phyloP scores from a whole-genome alignment of 768 basidiomycete species.

The Phanerochaete sordida region DNA sequence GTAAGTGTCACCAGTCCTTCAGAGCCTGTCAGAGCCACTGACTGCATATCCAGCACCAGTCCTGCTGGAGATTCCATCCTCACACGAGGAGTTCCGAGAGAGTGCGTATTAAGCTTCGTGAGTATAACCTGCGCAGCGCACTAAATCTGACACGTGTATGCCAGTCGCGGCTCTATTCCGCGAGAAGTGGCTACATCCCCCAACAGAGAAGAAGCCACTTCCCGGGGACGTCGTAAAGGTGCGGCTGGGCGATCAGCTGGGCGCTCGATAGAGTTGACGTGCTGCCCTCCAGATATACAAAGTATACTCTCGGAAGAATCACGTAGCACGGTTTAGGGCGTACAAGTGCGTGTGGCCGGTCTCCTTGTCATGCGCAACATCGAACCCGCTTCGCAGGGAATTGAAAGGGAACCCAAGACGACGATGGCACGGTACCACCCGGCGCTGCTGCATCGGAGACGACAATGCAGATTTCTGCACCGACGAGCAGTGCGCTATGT shows the following conservation, averaged over 20 bases:
- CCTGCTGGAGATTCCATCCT: neutral
- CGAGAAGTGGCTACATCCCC: conserved; percentile 17
- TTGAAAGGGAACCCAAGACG: conserved; percentile 14
- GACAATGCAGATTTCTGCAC: conserved; percentile 13
- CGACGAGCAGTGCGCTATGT: conserved; percentile 16
- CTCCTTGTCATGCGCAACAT: neutral
- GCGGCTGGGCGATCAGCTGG: neutral
- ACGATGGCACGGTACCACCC: conserved; percentile 25
- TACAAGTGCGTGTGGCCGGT: conserved; percentile 15
- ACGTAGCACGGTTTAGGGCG: conserved; percentile 15
- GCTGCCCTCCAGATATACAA: conserved; percentile 20
- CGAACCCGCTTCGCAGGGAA: conserved; percentile 7
- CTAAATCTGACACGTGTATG: neutral
- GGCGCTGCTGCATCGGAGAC: conserved; percentile 24
- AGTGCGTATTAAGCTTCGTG: conserved; percentile 8
- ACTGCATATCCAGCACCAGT: neutral
- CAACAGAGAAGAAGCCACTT: neutral
- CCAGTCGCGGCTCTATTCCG: conserved; percentile 21
- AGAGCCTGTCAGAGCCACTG: neutral
- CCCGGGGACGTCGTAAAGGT: neutral
- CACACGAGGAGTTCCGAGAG: neutral
- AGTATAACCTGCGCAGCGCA: neutral
- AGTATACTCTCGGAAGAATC: conserved; percentile 11
- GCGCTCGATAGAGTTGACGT: neutral
- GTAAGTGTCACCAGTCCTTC: neutral